Base-by-base conservation (phyloP, 352 stramenopile species). In the Pythium folliculosum region DNA sequence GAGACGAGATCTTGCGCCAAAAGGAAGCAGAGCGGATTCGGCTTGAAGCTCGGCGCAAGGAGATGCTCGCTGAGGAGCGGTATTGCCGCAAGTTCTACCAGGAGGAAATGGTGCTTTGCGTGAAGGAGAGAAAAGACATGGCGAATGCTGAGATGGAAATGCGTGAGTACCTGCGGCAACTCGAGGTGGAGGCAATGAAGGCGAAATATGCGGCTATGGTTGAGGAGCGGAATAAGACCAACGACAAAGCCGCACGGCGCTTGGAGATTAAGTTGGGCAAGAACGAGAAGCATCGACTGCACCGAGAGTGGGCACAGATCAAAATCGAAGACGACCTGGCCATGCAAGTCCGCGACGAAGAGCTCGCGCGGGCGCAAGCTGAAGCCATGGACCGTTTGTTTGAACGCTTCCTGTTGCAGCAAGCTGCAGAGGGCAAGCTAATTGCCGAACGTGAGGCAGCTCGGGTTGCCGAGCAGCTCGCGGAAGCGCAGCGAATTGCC, bases 241-340 rank as follows among this genome's bases (percentile, higher is more conserved):
- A 84, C 32, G 82, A 91, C 43, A 90, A 88, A 52, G 81, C 77
- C 0, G 82, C 82, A 4, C 83, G 86, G 5, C 81, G 86, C 2
- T 69, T 91, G 2, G 84, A 94, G 55, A 94, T 94, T 51, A 94
- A 94, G 57, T 60, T 80, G 4, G 82, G 84, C 17, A 94, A 94
- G 66, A 88, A 90, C 22, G 86, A 94, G 35, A 82, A 92, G 55
- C 84, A 92, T 56, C 77, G 84, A 5, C 56, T 94, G 2, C 74
- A 91, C 52, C 77, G 82, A 4, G 86, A 94, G 59, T 94, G 86
- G 84, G 65, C 76, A 0, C 73, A 83, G 14, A 88, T 91, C 30
- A 83, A 86, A 47, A 22, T 71, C 1, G 86, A 94, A 67, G 86
- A 94, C 27, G 82, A 82, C 9, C 61, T 91, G 4, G 73, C 82